phyloP scores from a whole-genome alignment of 2,329 filamentous ascomycete genomes.

The Phaeosphaeriaceae sp. region DNA sequence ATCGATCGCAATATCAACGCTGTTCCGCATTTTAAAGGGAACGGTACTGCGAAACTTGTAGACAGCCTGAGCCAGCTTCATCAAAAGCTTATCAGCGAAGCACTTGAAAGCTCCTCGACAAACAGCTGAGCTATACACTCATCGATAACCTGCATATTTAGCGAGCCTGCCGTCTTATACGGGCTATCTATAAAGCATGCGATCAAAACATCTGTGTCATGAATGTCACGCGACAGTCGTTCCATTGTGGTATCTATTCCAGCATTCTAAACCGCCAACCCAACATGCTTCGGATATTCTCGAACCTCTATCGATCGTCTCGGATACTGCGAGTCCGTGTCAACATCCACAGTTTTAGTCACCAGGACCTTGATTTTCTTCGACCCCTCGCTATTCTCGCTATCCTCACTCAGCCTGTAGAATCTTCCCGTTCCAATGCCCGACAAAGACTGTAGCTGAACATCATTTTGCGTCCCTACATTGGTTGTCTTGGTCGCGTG shows the following conservation, averaged over 20 bases:
- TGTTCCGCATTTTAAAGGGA: not conserved
- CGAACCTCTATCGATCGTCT: not conserved
- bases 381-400: not conserved
- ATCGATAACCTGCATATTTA: no score
- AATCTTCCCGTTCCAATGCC: not conserved
- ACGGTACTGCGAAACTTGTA: not conserved
- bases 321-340: not conserved
- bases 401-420: slow-evolving; percentile 1
- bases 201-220: not conserved
- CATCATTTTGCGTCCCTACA: not conserved
- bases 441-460: not conserved
- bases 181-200: not conserved
- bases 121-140: not conserved
- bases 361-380: slow-evolving; percentile 6
- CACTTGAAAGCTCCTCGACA: not conserved
- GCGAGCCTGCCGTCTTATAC: not conserved
- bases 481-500: not conserved
- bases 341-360: slow-evolving; percentile 2
- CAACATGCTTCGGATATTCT: not conserved
- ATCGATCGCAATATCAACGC: not conserved
- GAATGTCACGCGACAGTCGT: not conserved
- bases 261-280: not conserved
- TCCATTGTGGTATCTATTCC: not conserved
- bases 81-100: not conserved
- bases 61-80: not conserved